Conservation (phyloP, 176 grass and related monocot species). For the bread wheat (Triticum aestivum) region DNA sequence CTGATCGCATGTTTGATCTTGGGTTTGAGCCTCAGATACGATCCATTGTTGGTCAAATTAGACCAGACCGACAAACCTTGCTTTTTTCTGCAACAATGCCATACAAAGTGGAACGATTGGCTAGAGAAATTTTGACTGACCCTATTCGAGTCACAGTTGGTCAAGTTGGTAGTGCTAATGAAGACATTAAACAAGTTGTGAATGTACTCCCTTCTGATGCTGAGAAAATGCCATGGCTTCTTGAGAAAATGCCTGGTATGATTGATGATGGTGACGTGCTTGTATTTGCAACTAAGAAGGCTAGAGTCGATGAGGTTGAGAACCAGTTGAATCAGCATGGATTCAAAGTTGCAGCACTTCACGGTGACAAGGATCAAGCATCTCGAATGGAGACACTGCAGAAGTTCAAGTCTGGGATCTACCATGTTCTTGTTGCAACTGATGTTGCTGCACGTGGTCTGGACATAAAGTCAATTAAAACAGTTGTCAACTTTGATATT, state of each 20-base stretch:
- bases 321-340: conserved; percentile 76
- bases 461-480: conserved; percentile 99
- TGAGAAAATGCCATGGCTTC: conserved; percentile 94
- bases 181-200: conserved; percentile 98
- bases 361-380: conserved; percentile 98
- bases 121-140: conserved; percentile 89
- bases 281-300: conserved; percentile 91
- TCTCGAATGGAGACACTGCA: conserved; percentile 87
- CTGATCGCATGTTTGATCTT: conserved; percentile 99
- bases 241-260: conserved; percentile 77
- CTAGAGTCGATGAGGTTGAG: conserved; percentile 89
- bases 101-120: conserved; percentile 92
- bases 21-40: conserved; percentile 96
- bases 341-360: conserved; percentile 89
- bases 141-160: conserved; percentile 95
- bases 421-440: conserved; percentile 97
- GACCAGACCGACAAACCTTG: conserved; percentile 95
- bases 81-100: conserved; percentile 99
- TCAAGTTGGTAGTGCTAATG: conserved; percentile 93
- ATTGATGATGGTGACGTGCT: conserved; percentile 97
- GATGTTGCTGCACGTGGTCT: conserved; percentile 96
- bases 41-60: conserved; percentile 96
- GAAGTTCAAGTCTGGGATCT: conserved; percentile 92
- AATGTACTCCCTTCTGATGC: conserved; percentile 91
- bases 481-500: conserved; percentile 96